Evolutionary conservation across 1,284 basidiomycete genomes (phyloP).

Genomic region (Austroboletus novae-zelandiae): DNA sequence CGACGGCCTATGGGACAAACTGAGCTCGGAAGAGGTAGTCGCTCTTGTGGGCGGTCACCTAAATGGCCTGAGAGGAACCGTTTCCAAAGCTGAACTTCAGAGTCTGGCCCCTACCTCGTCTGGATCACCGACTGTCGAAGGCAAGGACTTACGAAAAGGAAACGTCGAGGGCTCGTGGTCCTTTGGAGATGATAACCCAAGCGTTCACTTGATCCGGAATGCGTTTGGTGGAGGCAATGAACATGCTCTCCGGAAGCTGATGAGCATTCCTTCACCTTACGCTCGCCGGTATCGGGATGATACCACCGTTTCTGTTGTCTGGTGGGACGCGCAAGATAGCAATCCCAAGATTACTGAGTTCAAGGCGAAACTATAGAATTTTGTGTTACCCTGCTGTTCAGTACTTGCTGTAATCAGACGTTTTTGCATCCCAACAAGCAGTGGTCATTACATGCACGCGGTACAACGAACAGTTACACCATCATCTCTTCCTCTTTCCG

Average conservation of each 20-base stretch:
- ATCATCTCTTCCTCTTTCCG: constrained; percentile 30
- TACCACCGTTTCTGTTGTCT: constrained; percentile 86
- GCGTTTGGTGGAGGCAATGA: constrained; percentile 88
- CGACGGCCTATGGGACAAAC: constrained; percentile 93
- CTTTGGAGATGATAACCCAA: constrained; percentile 84
- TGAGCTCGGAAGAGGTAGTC: constrained; percentile 95
- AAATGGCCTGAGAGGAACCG: constrained; percentile 62
- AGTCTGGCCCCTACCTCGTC: constrained; percentile 52
- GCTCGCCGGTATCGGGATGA: constrained; percentile 85
- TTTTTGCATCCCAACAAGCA: constrained; percentile 1
- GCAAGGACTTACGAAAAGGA: constrained; percentile 50
- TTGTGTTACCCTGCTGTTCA: not conserved
- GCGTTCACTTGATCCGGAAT: constrained; percentile 92
- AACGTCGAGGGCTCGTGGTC: constrained; percentile 60
- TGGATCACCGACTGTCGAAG: constrained; percentile 59
- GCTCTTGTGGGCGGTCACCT: constrained; percentile 86
- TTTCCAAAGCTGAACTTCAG: constrained; percentile 58
- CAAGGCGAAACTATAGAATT: constrained; percentile 40
- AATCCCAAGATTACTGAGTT: constrained; percentile 29
- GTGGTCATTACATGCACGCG: constrained; percentile 5
- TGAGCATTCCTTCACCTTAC: constrained; percentile 85
- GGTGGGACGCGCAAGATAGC: constrained; percentile 65
- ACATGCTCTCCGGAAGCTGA: constrained; percentile 59
- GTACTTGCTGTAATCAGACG: not conserved
- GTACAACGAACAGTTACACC: constrained; percentile 23